These are phyloP conservation scores for Arthrobotrys pseudoclavata DNA, from an alignment of 2,329 filamentous ascomycete genomes.

Conservation along the genomic window DNA sequence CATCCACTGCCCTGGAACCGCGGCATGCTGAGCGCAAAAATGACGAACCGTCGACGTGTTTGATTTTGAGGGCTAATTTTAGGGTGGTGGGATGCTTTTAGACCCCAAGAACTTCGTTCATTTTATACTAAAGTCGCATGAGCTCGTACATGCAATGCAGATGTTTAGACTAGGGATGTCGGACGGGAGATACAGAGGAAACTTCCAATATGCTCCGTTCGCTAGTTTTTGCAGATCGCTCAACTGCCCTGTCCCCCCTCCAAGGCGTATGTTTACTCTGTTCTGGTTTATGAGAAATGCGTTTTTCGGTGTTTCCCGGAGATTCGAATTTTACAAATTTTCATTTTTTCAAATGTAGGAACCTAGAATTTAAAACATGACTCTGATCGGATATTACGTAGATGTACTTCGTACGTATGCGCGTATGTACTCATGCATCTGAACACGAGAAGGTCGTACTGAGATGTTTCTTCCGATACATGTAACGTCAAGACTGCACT, in stretches of 20 bases:
- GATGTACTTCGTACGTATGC: not conserved
- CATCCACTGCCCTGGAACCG: conserved; percentile 32
- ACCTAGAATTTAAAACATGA: conserved; percentile 19
- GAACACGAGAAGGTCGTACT: conserved; percentile 32
- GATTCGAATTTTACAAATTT: not conserved
- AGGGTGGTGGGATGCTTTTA: conserved; percentile 35
- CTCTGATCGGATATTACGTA: conserved; percentile 8
- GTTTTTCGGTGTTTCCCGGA: conserved; percentile 3
- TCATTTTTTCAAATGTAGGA: not conserved
- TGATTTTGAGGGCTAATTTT: conserved; percentile 53
- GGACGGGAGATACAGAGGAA: conserved; percentile 12
- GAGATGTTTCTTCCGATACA: conserved; percentile 21
- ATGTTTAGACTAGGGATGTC: conserved; percentile 26
- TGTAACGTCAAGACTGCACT: conserved; percentile 37
- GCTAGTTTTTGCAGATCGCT: conserved; percentile 53
- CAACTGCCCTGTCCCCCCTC: conserved; percentile 35
- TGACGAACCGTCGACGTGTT: conserved; percentile 55
- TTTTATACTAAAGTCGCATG: conserved; percentile 57
- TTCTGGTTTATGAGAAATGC: not conserved
- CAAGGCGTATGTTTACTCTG: conserved; percentile 17
- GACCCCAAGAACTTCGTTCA: conserved; percentile 37
- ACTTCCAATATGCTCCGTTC: conserved; percentile 56
- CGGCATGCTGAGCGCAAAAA: conserved; percentile 31
- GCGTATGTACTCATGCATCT: conserved; percentile 15
- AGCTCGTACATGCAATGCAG: conserved; percentile 58